These are phyloP conservation scores for Bolboschoenus planiculmis DNA, from an alignment of 176 grass and related monocot species.

Conservation along the genomic window DNA sequence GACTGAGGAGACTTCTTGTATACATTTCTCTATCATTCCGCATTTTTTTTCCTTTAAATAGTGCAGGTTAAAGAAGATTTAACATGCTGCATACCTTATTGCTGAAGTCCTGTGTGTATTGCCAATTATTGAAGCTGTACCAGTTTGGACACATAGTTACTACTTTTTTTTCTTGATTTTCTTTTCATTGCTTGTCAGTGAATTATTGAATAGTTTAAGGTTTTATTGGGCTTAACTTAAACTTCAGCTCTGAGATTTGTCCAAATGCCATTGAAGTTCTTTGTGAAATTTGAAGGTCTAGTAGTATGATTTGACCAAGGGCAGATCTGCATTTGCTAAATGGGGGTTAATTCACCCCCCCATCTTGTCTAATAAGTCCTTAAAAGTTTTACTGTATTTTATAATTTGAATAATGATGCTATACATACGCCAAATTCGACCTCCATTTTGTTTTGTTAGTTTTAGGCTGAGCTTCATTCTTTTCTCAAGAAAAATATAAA, in stretches of 20 bases:
- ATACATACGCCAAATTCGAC: background rate
- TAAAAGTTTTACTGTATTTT: background rate
- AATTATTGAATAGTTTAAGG: background rate
- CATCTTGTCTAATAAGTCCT: background rate
- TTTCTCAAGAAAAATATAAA: background rate
- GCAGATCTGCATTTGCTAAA: background rate
- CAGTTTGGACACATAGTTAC: background rate
- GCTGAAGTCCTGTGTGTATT: background rate
- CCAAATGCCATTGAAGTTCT: background rate
- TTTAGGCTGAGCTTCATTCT: background rate
- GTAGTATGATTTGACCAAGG: background rate
- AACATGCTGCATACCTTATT: constrained; percentile 1
- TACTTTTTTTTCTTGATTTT: background rate
- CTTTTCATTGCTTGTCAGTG: background rate
- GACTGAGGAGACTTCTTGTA: background rate
- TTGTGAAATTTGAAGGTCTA: background rate
- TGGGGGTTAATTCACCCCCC: background rate
- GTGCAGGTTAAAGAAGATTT: background rate
- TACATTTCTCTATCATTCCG: background rate
- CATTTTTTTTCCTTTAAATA: background rate
- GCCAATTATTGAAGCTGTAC: background rate
- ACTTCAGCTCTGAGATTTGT: background rate
- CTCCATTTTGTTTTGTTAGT: background rate
- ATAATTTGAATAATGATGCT: background rate
- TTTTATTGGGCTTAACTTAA: background rate